Conservation (phyloP, 164 flowering plant species). For the Nymphaea colorata region DNA sequence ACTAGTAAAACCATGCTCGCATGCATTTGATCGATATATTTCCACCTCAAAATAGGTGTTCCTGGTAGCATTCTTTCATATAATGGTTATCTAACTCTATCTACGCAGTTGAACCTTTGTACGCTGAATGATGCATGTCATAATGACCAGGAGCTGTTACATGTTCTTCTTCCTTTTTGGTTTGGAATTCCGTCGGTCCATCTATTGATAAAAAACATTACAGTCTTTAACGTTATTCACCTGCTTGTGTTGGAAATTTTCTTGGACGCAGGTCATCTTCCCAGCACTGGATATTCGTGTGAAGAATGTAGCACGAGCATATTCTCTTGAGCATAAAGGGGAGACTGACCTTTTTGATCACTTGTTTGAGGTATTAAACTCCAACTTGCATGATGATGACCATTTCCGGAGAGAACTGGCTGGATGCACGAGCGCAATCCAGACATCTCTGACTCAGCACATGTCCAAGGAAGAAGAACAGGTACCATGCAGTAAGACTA, state of each 20-base stretch:
- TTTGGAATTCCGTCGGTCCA: no score
- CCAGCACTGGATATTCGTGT: slow-evolving; percentile 92
- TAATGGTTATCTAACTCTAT: no score
- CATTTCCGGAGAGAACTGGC: slow-evolving; percentile 68
- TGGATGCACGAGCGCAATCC: slow-evolving; percentile 74
- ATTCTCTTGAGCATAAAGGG: slow-evolving; percentile 86
- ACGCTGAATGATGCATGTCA: no score
- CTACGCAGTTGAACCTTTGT: no score
- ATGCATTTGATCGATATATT: no score
- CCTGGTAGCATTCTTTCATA: no score
- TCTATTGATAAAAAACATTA: no score
- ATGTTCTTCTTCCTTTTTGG: no score
- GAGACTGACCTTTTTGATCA: slow-evolving; percentile 83
- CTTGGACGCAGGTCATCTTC: slow-evolving; percentile 66
- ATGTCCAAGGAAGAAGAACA: slow-evolving; percentile 97
- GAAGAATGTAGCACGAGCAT: slow-evolving; percentile 87
- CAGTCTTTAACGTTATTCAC: no score
- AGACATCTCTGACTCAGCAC: slow-evolving; percentile 81
- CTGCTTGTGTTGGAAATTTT: background rate
- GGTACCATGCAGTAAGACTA: slow-evolving; percentile 23
- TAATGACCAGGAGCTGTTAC: no score
- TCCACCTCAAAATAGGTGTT: no score
- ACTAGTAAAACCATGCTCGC: no score
- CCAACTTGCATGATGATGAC: slow-evolving; percentile 44
- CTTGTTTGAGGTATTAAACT: slow-evolving; percentile 48